phyloP scores from a whole-genome alignment of 352 stramenopile genomes.

The Globisporangium takayamanum region DNA sequence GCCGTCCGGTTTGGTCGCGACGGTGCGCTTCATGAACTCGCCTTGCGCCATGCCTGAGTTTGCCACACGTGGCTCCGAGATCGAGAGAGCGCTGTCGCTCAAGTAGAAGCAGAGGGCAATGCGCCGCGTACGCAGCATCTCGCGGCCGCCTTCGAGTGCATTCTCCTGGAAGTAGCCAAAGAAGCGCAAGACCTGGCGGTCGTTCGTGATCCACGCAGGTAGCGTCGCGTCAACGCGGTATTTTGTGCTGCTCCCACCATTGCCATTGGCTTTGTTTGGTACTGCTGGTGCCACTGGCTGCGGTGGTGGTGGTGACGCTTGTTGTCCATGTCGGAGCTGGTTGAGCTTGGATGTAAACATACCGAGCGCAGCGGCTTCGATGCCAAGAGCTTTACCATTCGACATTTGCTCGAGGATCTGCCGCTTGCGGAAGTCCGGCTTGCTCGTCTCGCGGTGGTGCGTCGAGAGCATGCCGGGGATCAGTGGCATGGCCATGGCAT shows the following conservation, averaged over 20 bases:
- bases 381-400: conserved; percentile 27
- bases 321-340: conserved; percentile 1
- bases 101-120: conserved; percentile 83
- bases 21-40: conserved; percentile 78
- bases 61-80: conserved; percentile 75
- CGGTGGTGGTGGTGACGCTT: neutral
- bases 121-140: conserved; percentile 33
- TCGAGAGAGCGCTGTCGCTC: conserved; percentile 74
- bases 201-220: conserved; percentile 61
- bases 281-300: neutral
- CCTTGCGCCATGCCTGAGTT: conserved; percentile 89
- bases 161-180: conserved; percentile 86
- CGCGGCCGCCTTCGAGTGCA: conserved; percentile 26
- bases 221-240: conserved; percentile 43
- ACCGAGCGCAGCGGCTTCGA: conserved; percentile 1
- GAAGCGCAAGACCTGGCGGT: conserved; percentile 85
- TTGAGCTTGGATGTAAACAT: conserved; percentile 16
- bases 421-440: conserved; percentile 47
- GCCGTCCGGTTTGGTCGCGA: conserved; percentile 29
- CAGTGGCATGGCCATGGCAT: conserved; percentile 20
- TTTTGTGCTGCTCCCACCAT: conserved; percentile 20
- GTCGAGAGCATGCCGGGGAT: conserved; percentile 54
- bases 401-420: conserved; percentile 65
- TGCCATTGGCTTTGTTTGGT: neutral
- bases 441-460: conserved; percentile 35